phyloP scores from a whole-genome alignment of 108 stramenopile species.

The Skeletonema menzelii region DNA sequence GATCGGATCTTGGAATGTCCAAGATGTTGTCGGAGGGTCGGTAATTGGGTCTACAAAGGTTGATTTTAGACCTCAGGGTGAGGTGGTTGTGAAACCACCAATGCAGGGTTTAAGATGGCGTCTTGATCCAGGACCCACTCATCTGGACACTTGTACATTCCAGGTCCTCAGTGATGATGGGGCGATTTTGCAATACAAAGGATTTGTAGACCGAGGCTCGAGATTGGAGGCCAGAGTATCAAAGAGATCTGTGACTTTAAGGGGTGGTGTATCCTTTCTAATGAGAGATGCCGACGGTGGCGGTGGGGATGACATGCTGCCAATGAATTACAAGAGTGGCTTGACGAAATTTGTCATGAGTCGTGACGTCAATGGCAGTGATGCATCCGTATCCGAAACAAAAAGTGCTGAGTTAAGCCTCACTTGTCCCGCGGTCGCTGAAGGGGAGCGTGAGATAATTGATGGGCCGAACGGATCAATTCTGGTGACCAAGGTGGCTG shows the following conservation, averaged over 20 bases:
- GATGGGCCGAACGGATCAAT: conserved; percentile 39
- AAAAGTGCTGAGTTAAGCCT: background rate
- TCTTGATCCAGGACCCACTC: conserved; percentile 88
- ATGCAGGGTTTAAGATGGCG: conserved; percentile 86
- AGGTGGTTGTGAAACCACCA: conserved; percentile 64
- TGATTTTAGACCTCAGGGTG: conserved; percentile 58
- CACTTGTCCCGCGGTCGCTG: conserved; percentile 22
- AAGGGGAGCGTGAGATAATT: conserved; percentile 40
- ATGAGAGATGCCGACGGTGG: conserved; percentile 71
- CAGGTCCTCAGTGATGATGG: conserved; percentile 78
- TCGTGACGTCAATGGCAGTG: conserved; percentile 20
- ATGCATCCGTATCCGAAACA: background rate
- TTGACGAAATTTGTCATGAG: conserved; percentile 87
- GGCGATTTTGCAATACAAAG: conserved; percentile 81
- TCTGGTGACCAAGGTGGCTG: conserved; percentile 42
- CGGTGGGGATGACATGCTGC: conserved; percentile 75
- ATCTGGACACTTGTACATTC: conserved; percentile 89
- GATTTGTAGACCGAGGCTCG: conserved; percentile 86
- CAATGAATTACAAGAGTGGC: conserved; percentile 76
- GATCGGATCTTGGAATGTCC: conserved; percentile 78
- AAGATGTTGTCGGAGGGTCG: conserved; percentile 78
- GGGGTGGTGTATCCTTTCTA: conserved; percentile 76
- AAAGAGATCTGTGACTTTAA: conserved; percentile 68
- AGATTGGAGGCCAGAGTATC: conserved; percentile 83
- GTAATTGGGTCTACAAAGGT: conserved; percentile 74